Evolutionary conservation across 805 yeast species (phyloP).

Genomic region (Kregervanrija pseudodelftensis): DNA sequence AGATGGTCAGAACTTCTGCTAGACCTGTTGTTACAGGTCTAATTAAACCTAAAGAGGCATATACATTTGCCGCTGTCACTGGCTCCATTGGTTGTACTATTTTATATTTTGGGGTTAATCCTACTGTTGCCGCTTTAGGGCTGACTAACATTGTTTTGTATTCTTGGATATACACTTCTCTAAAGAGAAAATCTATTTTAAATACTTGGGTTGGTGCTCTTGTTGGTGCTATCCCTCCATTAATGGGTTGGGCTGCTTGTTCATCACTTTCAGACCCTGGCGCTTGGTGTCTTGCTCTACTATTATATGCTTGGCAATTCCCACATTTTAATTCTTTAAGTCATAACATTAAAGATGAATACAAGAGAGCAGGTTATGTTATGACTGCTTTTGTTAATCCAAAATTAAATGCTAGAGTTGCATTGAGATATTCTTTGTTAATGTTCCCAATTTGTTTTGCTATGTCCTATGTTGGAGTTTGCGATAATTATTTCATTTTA

Average conservation of each 20-base stretch:
- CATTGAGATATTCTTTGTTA: conserved; percentile 78
- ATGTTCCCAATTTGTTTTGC: conserved; percentile 94
- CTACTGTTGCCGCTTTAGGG: conserved; percentile 79
- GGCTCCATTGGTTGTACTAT: conserved; percentile 68
- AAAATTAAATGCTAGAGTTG: conserved; percentile 84
- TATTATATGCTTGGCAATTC: conserved; percentile 96
- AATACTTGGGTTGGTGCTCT: conserved; percentile 99
- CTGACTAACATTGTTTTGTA: conserved; percentile 72
- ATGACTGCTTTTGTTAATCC: conserved; percentile 97
- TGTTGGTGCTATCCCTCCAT: conserved; percentile 98
- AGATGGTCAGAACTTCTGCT: conserved; percentile 81
- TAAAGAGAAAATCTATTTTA: conserved; percentile 75
- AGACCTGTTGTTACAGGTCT: conserved; percentile 88
- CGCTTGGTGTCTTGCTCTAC: conserved; percentile 88
- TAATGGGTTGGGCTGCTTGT: conserved; percentile 99
- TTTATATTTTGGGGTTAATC: conserved; percentile 75
- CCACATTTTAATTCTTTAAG: conserved; percentile 94
- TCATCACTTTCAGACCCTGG: conserved; percentile 78
- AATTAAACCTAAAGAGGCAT: conserved; percentile 72
- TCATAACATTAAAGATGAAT: conserved; percentile 82
- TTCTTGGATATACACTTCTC: conserved; percentile 85
- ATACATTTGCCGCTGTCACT: conserved; percentile 63
- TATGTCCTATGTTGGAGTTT: conserved; percentile 65
- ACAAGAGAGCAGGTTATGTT: conserved; percentile 90
- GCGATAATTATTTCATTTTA: conserved; percentile 73